A percentile compares a stretch with the other conserved stretches of the same genome.
These are phyloP conservation scores for Phytopythium cucurbitacearum DNA, from an alignment of 352 stramenopile species.

Conservation along the genomic window DNA sequence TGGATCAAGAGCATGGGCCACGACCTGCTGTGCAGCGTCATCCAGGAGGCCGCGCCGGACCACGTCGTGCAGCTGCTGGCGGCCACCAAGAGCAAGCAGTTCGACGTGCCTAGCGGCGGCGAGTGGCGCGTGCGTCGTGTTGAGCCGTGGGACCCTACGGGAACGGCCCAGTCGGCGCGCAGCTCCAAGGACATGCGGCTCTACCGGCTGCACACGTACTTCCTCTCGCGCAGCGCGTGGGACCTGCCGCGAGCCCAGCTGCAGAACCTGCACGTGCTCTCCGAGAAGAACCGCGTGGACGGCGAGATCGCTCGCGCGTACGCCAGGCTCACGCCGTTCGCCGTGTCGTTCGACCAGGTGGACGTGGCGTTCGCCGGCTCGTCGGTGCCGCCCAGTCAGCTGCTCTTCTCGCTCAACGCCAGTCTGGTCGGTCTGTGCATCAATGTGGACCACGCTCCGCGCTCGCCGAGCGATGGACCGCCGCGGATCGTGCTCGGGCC, in stretches of 20 bases:
- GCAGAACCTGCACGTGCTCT: conserved; percentile 66
- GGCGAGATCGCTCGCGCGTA: conserved; percentile 53
- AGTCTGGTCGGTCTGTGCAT: conserved; percentile 74
- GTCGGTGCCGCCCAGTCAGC: conserved; percentile 66
- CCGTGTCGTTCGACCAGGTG: conserved; percentile 51
- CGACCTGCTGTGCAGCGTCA: conserved; percentile 91
- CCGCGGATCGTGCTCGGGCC: conserved; percentile 56
- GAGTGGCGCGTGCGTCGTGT: conserved; percentile 56
- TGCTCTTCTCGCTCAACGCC: conserved; percentile 70
- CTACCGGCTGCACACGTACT: conserved; percentile 82
- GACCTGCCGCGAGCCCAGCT: conserved; percentile 32
- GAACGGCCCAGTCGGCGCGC: conserved; percentile 51
- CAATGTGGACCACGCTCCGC: conserved; percentile 17
- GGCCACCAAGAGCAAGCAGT: conserved; percentile 85
- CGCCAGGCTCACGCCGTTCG: conserved; percentile 33
- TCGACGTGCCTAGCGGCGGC: conserved; percentile 47
- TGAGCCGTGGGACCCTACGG: conserved; percentile 61
- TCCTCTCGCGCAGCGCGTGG: conserved; percentile 38
- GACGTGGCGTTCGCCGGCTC: conserved; percentile 55
- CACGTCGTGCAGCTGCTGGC: conserved; percentile 94
- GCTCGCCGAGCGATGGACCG: conserved; percentile 5
- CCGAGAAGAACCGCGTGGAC: conserved; percentile 63
- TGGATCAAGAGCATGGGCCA: conserved; percentile 97
- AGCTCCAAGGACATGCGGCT: conserved; percentile 81
- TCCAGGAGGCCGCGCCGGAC: conserved; percentile 75